Conservation (phyloP, 352 stramenopile genomes). For the Phytophthora sp. region DNA sequence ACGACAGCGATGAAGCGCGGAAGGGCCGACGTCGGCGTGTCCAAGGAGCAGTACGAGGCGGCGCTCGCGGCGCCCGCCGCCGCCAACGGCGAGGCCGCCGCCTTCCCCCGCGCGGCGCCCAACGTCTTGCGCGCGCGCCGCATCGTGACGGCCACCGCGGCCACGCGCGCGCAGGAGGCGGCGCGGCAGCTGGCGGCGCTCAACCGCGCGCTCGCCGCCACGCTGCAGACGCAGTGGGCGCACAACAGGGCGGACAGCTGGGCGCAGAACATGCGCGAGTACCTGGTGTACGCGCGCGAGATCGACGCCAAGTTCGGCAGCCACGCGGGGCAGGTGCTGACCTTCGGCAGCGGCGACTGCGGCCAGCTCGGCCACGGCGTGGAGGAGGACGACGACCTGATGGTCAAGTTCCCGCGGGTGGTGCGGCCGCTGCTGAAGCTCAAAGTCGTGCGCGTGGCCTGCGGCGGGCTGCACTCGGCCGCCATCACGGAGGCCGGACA, state of each 20-base stretch:
- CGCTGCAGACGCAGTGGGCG: slow-evolving; percentile 63
- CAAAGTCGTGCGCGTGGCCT: slow-evolving; percentile 75
- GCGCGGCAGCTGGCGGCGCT: slow-evolving; percentile 65
- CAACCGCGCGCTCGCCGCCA: slow-evolving; percentile 72
- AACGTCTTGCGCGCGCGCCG: slow-evolving; percentile 58
- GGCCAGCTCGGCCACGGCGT: slow-evolving; percentile 93
- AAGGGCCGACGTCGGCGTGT: slow-evolving; percentile 69
- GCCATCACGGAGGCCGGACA: slow-evolving; percentile 85
- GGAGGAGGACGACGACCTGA: slow-evolving; percentile 79
- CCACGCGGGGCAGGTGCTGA: slow-evolving; percentile 58
- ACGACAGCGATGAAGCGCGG: slow-evolving; percentile 66
- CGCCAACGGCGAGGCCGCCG: background rate
- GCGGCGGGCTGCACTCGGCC: slow-evolving; percentile 92
- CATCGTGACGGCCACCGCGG: slow-evolving; percentile 38
- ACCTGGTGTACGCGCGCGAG: slow-evolving; percentile 72
- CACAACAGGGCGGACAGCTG: slow-evolving; percentile 73
- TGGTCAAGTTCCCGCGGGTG: slow-evolving; percentile 72
- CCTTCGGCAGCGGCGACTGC: slow-evolving; percentile 93
- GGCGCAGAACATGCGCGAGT: slow-evolving; percentile 83
- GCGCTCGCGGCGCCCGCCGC: slow-evolving; percentile 11
- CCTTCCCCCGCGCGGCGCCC: slow-evolving; percentile 47
- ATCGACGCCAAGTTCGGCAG: slow-evolving; percentile 64
- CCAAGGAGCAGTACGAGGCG: slow-evolving; percentile 78
- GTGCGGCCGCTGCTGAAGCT: slow-evolving; percentile 49
- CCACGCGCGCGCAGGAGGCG: slow-evolving; percentile 41